These are phyloP conservation scores for Cryptococcus floricola DNA, from an alignment of 1,284 basidiomycete genomes.

Conservation along the genomic window DNA sequence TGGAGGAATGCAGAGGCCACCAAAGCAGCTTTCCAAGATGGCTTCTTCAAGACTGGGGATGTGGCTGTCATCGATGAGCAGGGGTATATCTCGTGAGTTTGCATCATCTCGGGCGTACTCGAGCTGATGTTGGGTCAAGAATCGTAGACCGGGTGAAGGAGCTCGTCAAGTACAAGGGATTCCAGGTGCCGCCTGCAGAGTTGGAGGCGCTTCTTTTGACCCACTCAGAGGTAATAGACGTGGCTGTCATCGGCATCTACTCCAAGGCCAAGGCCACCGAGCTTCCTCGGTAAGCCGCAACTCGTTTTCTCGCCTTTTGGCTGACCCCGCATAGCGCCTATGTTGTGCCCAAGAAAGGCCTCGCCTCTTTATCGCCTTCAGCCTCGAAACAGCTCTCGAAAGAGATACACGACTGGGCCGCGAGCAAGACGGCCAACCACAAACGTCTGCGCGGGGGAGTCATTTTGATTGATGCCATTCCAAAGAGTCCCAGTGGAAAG, in stretches of 20 bases:
- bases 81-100: constrained; percentile 52
- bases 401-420: constrained; percentile 62
- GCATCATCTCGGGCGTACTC: too few species aligned
- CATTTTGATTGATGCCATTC: constrained; percentile 49
- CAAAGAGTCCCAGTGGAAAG: constrained; percentile 49
- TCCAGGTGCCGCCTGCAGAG: constrained; percentile 72
- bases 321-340: constrained; percentile 1
- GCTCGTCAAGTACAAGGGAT: constrained; percentile 68
- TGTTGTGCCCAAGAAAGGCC: neutral
- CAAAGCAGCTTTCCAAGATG: constrained; percentile 56
- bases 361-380: neutral
- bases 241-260: constrained; percentile 67
- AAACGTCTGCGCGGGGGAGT: constrained; percentile 53
- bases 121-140: constrained; percentile 10
- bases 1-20: constrained; percentile 66
- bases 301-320: neutral
- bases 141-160: constrained; percentile 62
- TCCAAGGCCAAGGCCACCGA: constrained; percentile 65
- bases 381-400: constrained; percentile 48
- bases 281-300: constrained; percentile 59
- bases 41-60: constrained; percentile 84
- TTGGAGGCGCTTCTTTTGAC: constrained; percentile 68
- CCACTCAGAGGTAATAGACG: constrained; percentile 67
- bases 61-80: constrained; percentile 61
- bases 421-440: constrained; percentile 53